Base-by-base conservation (phyloP, 1,284 basidiomycete genomes). In the Singerocomus inundabilis region DNA sequence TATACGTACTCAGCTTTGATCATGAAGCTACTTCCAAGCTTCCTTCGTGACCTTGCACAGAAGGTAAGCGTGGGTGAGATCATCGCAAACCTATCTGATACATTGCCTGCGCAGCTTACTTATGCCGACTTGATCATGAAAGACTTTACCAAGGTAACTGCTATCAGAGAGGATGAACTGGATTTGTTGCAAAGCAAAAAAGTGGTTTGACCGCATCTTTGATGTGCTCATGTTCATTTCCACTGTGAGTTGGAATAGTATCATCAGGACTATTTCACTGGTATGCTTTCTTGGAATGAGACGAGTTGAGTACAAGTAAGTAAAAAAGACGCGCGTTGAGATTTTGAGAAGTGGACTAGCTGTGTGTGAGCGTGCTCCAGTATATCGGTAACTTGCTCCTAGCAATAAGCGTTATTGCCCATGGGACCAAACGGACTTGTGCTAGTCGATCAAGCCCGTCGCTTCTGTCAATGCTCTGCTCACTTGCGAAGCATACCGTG, bases 1-100 rank as follows among this genome's bases (percentile, higher is more conserved):
- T 91, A 84, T 58, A 75, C 76, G 9, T 73, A 88, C 59, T 79
- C 84, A 33, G 71, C 76, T 26, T 80, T 84, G 40, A 73, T 75
- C 48, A 59, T 86, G 56, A 69, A 69, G 45, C 61, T 82, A 45
- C 66, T 88, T 52, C 89, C 89, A 4, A 88, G 83, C 60, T 92
- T 84, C 68, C 44, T 84, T 41, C 74, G 83, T 48, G 89, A 92
- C 64, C 70, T 88, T 42, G 74, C 72, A 18, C 84, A 89, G 72
- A 85, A 81, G 82, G 88, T 88, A 59, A 62, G 78, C 64, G 9
- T 38, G 24, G 15, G 11, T 35, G 9, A 16, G 9, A 29, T 29
- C 9, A 0, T 39, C 21, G 34, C 46, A 33, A 0, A 5, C 34
- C 21, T 11, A 30, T 46, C 54, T 65, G 30, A 69, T 42, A 36